These are phyloP conservation scores for Chenopodium formosanum DNA, from an alignment of 148 eudicot species.

Conservation along the genomic window DNA sequence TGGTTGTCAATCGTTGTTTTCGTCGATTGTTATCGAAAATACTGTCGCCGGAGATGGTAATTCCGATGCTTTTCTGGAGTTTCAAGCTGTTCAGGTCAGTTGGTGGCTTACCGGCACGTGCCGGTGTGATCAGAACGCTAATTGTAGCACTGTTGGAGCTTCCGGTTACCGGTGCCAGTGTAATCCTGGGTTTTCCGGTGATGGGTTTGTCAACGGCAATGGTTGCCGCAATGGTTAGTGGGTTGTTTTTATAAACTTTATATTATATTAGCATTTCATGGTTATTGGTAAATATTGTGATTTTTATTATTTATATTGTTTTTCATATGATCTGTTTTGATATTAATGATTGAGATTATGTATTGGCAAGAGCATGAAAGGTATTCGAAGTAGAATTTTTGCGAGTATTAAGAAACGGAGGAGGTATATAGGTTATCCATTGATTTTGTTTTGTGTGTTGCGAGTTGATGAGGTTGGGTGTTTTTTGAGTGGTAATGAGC, in stretches of 20 bases:
- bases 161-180: slow-evolving; percentile 63
- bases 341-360: no score
- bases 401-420: no score
- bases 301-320: no score
- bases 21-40: slow-evolving; percentile 47
- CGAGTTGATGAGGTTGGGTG: no score
- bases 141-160: slow-evolving; percentile 22
- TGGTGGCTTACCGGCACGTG: slow-evolving; percentile 75
- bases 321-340: no score
- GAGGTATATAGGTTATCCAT: background rate
- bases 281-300: no score
- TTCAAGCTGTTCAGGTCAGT: slow-evolving; percentile 49
- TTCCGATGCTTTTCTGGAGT: slow-evolving; percentile 39
- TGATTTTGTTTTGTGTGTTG: background rate
- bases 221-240: slow-evolving; percentile 78
- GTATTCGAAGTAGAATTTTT: no score
- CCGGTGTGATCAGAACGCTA: slow-evolving; percentile 44
- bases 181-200: slow-evolving; percentile 60
- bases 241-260: background rate
- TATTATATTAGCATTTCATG: background rate
- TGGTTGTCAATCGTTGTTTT: slow-evolving; percentile 39
- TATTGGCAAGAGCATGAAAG: no score
- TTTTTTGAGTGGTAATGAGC: slow-evolving; percentile 11
- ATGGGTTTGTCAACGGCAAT: slow-evolving; percentile 55
- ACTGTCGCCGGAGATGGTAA: slow-evolving; percentile 6